Base-by-base conservation (phyloP, 768 basidiomycete genomes). In the Russula ochroleuca region DNA sequence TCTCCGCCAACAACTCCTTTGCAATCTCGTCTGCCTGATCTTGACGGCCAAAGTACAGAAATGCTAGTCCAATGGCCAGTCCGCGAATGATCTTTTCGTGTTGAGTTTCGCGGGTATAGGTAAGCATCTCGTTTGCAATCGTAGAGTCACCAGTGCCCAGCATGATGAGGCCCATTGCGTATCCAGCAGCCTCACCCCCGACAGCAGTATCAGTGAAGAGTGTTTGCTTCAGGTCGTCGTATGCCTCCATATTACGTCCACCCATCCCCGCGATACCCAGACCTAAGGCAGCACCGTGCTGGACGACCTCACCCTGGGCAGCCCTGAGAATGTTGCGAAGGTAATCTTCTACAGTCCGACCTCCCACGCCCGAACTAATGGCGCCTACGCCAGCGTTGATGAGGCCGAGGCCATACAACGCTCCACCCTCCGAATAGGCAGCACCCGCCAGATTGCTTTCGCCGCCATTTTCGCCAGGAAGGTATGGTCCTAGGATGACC, bases 11-110 rank as follows among this genome's bases (percentile, higher is more conserved):
- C 35, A 98, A 76, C 51, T 79, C 74, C 70, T 86, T 86, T 64
- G 96, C 85, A 1, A 89, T 88, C n/a, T 79, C 78, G 67, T 98
- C 88, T 9, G 97, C 96, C 69, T 93, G 85, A 72, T 98, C 97
- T 75, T 95, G 92, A 55, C 88, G 83, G 45, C 92, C 94, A 66
- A 96, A 98, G 75, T 84, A 92, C 63, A 98, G 83, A 74, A 98
- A 92, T 2, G 93, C 92, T 49, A 94, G 80, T 23, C 96, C 96
- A 69, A 99, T 82, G 8, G 95, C 92, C 59, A 99, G 81, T 67
- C 94, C 94, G 50, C 97, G 88, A 60, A 98, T 98, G 71, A 98
- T 98, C 79, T 98, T 99, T 79, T 99, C 97, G 72, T 98, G 97
- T 71, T 97, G 94, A 1, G 97, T 99, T 73, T 99, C 97, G 60